Evolutionary conservation across 768 basidiomycete species (phyloP), one percentile per base, ranked within the genome.

Genomic region (Suillus cothurnatus): DNA sequence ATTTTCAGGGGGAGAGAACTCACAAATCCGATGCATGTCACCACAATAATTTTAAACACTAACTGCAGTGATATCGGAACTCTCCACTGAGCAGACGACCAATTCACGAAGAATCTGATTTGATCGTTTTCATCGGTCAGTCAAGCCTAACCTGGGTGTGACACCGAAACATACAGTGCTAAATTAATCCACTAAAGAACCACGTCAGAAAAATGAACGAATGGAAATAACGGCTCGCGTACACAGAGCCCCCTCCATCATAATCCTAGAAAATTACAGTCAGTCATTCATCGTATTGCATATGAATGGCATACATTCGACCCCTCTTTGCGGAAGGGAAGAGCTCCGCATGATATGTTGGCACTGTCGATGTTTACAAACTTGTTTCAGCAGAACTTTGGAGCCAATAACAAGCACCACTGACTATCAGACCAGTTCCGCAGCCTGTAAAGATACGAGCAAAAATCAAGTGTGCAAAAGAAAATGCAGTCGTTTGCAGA

Each of bases 321-420:
- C 83, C 83, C 47, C 83, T 71, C 31, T 75, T 74, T 38, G 81
- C 75, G 0, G 81, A 75, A 26, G 78, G 73, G 0, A 82, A 80
- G 64, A 81, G 81, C 71, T 84, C 82, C 0, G 81, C 78, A 67
- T 82, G 81, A 67, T 81, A 84, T 7, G 78, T 73, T 2, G 83
- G 82, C 0, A 81, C 77, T 2, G 80, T 81, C 6, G 81, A 81
- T 3, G 82, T 82, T 74, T 81, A 65, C 34, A 28, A n/a, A 11
- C 19, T 31, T 4, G 2, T 50, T n/a, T 41, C 61, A 62, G 53
- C 12, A 32, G 6, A 4, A 62, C 19, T 39, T 36, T 8, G 36
- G 17, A 4, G 1, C 34, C 4, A 14, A 1, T 2, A n/a, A 36
- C 5, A 14, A 2, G 31, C 28, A 15, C 11, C 12, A 71, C 75